phyloP scores from a whole-genome alignment of 805 yeast species.

The Candida khao-thaluensis region DNA sequence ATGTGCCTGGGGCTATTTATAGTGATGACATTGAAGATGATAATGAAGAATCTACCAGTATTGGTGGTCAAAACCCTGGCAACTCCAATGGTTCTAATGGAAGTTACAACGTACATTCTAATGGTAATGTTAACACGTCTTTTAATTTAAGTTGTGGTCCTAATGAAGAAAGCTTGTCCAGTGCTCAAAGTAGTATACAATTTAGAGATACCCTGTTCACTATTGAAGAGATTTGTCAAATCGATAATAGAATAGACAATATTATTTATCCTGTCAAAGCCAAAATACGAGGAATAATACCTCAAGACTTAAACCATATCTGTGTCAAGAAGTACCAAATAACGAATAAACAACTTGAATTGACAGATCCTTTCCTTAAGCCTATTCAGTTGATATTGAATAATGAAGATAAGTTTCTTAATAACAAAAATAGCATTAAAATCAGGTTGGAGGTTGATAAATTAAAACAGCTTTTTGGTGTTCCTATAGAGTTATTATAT shows the following conservation, averaged over 20 bases:
- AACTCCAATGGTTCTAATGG: neutral
- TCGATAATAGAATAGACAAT: slow-evolving; percentile 10
- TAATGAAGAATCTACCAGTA: neutral
- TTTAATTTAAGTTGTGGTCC: no score
- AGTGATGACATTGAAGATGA: slow-evolving; percentile 1
- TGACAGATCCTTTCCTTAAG: slow-evolving; percentile 22
- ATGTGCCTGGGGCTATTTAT: slow-evolving; percentile 1
- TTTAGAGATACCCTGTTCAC: neutral
- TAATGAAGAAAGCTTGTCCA: neutral
- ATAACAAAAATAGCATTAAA: slow-evolving; percentile 4
- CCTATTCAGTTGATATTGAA: slow-evolving; percentile 25
- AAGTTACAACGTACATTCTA: neutral
- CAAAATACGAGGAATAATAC: slow-evolving; percentile 23
- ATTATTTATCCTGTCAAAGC: slow-evolving; percentile 20
- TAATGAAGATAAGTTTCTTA: neutral
- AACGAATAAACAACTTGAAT: slow-evolving; percentile 3
- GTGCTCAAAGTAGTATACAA: slow-evolving; percentile 1
- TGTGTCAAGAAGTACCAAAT: slow-evolving; percentile 28
- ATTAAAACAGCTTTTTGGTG: neutral
- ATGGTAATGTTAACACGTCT: no score
- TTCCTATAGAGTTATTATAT: slow-evolving; percentile 11
- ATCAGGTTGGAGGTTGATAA: neutral
- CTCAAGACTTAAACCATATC: slow-evolving; percentile 24
- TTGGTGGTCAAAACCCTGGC: neutral
- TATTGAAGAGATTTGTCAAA: slow-evolving; percentile 5